Evolutionary conservation across 805 yeast species (phyloP), one percentile per base, ranked within the genome.

Genomic region (Yamadazyma sp.): DNA sequence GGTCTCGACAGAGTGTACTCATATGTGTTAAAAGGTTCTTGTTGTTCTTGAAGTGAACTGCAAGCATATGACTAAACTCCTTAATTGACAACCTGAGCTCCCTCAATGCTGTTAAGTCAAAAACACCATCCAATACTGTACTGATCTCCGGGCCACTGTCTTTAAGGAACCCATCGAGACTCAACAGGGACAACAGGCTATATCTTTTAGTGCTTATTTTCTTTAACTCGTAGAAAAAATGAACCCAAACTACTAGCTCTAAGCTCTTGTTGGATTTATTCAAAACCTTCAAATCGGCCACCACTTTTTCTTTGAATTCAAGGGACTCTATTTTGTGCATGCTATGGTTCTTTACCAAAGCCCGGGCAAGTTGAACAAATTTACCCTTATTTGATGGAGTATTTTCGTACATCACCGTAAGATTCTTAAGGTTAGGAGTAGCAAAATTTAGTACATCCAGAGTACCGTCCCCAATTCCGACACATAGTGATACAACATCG

Each of bases 81-180:
- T 46, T 53, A 27, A 49, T 31, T 8, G 44, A 32, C 5, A 54
- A 36, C 27, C 42, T 46, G 6, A 58, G 44, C 6, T 39, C 34
- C 6, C 11, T 28, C 21, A 58, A 36, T 3, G 20, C 28, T 4
- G 14, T 23, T 15, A 57, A 48, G 6, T 50, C 50, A 3, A 55
- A 37, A 0, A 48, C 40, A 9, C 21, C 32, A 15, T 28, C 20
- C 6, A 59, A 17, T 9, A 47, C 10, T 1, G 21, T 16, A 5
- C 43, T 41, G 3, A 53, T 9, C 5, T 4, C 29, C 3, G 15
- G 21, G 2, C 55, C 59, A 2, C 38, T 25, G 17, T 43, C 40
- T 4, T 46, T 46, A 10, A 58, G 38, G 28, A 41, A 49, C 6
- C 63, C 63, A 29, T 58, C 62, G 2, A 59, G 35, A 3, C 45